phyloP scores from a whole-genome alignment of 306 rosid genomes.

The apple (Malus domestica) region ASM211411v1 NC_041793.1:44549001-44549500 shows the following conservation, averaged over 20 bases:
- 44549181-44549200: conserved; percentile 76
- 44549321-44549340: conserved; percentile 44
- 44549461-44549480: not conserved
- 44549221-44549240: conserved; percentile 22
- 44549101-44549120: not conserved
- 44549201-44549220: conserved; percentile 56
- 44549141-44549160: not conserved
- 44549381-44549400: not conserved
- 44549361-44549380: not conserved
- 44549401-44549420: not conserved
- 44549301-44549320: conserved; percentile 76
- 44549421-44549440: not conserved
- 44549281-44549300: conserved; percentile 74
- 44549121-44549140: too few relatives aligned
- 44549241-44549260: conserved; percentile 37
- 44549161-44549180: conserved; percentile 61
- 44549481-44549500: not conserved
- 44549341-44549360: conserved; percentile 18
- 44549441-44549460: not conserved
- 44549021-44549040: conserved; percentile 86
- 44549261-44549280: conserved; percentile 76
- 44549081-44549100: conserved; percentile 91
- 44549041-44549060: conserved; percentile 65
- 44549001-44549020: conserved; percentile 88
- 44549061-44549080: conserved; percentile 61